Conservation (phyloP, 2,329 filamentous ascomycete species). For the Venturia carpophila region DNA sequence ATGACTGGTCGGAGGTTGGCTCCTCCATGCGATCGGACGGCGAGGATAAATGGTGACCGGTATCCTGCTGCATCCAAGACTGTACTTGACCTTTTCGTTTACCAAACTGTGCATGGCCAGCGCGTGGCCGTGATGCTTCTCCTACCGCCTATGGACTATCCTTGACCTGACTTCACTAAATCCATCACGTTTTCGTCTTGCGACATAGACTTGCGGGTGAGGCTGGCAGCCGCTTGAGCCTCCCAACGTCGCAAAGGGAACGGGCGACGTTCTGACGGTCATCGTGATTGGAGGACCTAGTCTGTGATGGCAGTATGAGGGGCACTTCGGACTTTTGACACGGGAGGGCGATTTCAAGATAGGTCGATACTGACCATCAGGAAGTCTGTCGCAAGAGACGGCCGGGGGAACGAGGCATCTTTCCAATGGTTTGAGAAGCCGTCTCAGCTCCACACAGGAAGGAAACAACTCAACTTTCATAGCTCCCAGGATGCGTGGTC, state of each 20-base stretch:
- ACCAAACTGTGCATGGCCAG: neutral
- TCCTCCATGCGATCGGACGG: neutral
- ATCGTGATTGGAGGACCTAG: constrained; percentile 2
- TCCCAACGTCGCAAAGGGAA: constrained; percentile 1
- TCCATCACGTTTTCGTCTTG: neutral
- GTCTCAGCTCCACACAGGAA: neutral
- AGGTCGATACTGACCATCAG: neutral
- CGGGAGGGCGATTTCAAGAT: neutral
- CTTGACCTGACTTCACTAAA: neutral
- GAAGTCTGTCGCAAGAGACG: neutral
- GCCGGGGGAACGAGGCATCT: neutral
- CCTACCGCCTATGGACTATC: neutral
- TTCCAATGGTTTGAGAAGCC: neutral
- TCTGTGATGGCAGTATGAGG: neutral
- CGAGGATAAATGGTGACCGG: constrained; percentile 10
- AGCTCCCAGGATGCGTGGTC: neutral
- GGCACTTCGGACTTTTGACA: neutral
- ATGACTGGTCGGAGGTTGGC: neutral
- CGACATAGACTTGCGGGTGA: neutral
- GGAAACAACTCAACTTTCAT: neutral
- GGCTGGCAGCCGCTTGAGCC: constrained; percentile 8
- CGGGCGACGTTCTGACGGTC: neutral
- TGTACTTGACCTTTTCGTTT: neutral
- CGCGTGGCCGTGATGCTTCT: neutral
- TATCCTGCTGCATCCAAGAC: constrained; percentile 1